Evolutionary conservation across 2,329 filamentous ascomycete genomes (phyloP), one percentile per base, ranked within the genome.

Genomic region (Stachybotrys echinatus): DNA sequence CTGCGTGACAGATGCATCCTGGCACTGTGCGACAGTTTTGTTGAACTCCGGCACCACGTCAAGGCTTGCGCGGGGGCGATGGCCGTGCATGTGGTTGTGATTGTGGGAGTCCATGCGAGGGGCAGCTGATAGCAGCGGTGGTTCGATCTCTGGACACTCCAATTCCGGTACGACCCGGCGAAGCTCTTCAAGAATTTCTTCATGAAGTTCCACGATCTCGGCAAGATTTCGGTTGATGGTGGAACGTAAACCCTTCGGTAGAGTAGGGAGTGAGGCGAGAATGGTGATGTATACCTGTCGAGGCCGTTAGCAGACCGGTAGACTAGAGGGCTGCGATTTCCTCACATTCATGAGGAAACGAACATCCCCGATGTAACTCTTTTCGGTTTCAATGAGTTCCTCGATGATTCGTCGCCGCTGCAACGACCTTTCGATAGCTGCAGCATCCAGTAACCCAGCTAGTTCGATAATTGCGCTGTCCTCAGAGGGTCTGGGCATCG

Each of bases 291-390:
- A 89, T 20, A 89, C 80, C 87, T 90, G 40, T 5, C 8, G 7
- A 14, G 3, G 2, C 12, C 65, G 54, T 65, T 42, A 66, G 52
- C 31, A 12, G n/a, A 23, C 5, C n/a, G 5, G 21, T 22, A 6
- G 10, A 39, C 3, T 14, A 31, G 12, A 23, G 6, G 4, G 8
- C 20, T 22, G 20, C 7, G 18, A 14, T 39, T 61, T 14, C 5
- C 83, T 63, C 72, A 92, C 92, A 69, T 95, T 91, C 64, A 88
- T 87, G 52, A 97, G 74, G 56, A 94, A 90, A 59, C 89, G 89
- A 51, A 97, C 69, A 60, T 96, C 92, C 17, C 85, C 83, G 58
- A 97, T 85, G 64, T 97, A 97, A 60, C 86, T 83, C 64, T 94
- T 88, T 66, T 97, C 94, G 0, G 92, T 95, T 50, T 73, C 80